Evolutionary conservation across 805 yeast species (phyloP).

Genomic region (Diddensiella transvaalensis): DNA sequence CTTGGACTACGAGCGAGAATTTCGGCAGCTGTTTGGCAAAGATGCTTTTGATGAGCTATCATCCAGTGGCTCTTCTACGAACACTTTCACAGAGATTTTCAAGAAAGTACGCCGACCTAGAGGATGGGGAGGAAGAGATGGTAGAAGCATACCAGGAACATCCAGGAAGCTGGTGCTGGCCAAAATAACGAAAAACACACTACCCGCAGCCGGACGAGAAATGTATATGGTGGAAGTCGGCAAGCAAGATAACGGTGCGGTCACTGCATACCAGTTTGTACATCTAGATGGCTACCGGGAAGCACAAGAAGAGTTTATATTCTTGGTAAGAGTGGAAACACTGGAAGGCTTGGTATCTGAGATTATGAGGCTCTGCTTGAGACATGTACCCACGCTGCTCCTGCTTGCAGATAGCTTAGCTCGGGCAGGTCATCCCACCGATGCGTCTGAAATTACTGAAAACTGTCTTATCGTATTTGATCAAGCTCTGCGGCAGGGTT

Average conservation of each 20-base stretch:
- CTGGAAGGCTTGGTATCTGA: constrained; percentile 65
- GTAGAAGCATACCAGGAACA: constrained; percentile 70
- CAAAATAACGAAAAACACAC: constrained; percentile 74
- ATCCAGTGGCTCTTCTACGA: constrained; percentile 17
- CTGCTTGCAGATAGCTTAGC: constrained; percentile 72
- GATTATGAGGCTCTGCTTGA: constrained; percentile 53
- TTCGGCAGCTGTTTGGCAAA: constrained; percentile 66
- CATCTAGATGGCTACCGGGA: constrained; percentile 39
- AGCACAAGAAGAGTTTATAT: constrained; percentile 43
- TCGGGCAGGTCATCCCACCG: constrained; percentile 69
- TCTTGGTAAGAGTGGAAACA: constrained; percentile 66
- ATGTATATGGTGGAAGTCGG: constrained; percentile 54
- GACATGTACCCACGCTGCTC: constrained; percentile 72
- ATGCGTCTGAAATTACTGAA: constrained; percentile 71
- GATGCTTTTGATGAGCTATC: constrained; percentile 25
- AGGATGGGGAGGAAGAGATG: constrained; percentile 84
- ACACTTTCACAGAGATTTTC: not conserved
- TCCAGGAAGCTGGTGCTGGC: constrained; percentile 63
- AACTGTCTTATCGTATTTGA: constrained; percentile 77
- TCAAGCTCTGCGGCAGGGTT: constrained; percentile 59
- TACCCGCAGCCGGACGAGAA: constrained; percentile 64
- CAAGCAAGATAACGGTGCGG: not conserved
- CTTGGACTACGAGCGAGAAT: constrained; percentile 75
- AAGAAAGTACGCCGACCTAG: constrained; percentile 50
- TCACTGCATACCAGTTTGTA: constrained; percentile 51